Conservation (phyloP, 306 rosid genomes). For the Pueraria montana region DNA sequence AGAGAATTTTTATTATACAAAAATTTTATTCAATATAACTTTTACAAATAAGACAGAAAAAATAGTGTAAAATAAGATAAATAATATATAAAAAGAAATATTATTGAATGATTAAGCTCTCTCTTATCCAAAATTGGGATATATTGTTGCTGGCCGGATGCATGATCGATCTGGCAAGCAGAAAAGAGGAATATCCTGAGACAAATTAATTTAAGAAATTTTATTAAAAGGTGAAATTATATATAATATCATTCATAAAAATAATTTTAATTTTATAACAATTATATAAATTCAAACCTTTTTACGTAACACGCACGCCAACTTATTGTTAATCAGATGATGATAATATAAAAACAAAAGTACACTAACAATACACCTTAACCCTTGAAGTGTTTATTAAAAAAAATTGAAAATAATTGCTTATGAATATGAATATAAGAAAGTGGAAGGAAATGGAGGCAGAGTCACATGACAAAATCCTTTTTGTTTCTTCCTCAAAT, state of each 20-base stretch:
- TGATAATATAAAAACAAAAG: too few relatives aligned
- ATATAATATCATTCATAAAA: too few relatives aligned
- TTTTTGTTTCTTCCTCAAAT: background rate
- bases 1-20: background rate
- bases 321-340: too few relatives aligned
- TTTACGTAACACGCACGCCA: background rate
- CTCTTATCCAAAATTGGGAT: background rate
- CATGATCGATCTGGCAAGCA: background rate
- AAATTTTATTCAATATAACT: background rate
- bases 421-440: conserved; percentile 20
- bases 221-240: background rate
- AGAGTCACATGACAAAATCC: conserved; percentile 38
- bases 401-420: background rate
- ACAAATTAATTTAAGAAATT: background rate
- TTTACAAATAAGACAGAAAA: background rate
- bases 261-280: background rate
- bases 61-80: background rate
- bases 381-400: background rate
- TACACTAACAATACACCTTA: background rate
- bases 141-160: background rate
- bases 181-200: background rate
- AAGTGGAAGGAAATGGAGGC: conserved; percentile 36
- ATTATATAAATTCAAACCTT: background rate
- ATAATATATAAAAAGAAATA: background rate
- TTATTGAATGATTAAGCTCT: background rate